A percentile compares a stretch with the other conserved stretches of the same genome.
phyloP scores from a whole-genome alignment of 495 filamentous ascomycete species.

The Daldinia concentrica region DNA sequence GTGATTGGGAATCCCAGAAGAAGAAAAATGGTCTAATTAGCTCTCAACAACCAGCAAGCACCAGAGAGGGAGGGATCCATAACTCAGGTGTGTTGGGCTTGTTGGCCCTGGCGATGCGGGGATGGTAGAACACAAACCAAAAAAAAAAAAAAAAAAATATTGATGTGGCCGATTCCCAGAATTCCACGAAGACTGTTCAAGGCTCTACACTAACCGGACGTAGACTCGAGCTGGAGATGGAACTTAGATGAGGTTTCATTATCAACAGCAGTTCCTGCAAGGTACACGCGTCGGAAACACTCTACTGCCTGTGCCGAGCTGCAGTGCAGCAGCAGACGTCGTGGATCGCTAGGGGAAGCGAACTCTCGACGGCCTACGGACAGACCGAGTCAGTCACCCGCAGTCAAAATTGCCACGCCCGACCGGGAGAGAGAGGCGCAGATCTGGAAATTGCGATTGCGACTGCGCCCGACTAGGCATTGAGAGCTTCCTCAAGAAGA shows the following conservation, averaged over 20 bases:
- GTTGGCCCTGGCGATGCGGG: constrained; percentile 3
- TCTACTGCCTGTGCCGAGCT: constrained; percentile 20
- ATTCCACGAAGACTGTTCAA: constrained; percentile 13
- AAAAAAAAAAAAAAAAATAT: background rate
- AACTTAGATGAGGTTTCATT: constrained; percentile 26
- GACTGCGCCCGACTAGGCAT: constrained; percentile 1
- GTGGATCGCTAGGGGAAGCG: constrained; percentile 8
- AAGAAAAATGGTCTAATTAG: background rate
- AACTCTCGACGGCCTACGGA: background rate
- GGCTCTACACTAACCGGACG: constrained; percentile 3
- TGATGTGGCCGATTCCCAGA: background rate
- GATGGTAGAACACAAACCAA: no score
- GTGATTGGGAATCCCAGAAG: constrained; percentile 21
- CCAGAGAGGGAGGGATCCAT: background rate
- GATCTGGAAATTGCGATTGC: constrained; percentile 8
- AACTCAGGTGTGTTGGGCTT: constrained; percentile 19
- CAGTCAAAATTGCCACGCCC: constrained; percentile 17
- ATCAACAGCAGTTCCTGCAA: constrained; percentile 32
- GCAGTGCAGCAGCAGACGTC: constrained; percentile 11
- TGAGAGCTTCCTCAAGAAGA: background rate
- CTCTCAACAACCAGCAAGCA: constrained; percentile 5
- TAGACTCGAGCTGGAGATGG: background rate
- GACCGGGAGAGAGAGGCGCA: constrained; percentile 9
- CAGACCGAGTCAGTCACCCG: constrained; percentile 10
- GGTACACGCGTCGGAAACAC: constrained; percentile 35